Conservation (phyloP, 192 early-diverging fungal species). For the Tieghemiomyces parasiticus region DNA sequence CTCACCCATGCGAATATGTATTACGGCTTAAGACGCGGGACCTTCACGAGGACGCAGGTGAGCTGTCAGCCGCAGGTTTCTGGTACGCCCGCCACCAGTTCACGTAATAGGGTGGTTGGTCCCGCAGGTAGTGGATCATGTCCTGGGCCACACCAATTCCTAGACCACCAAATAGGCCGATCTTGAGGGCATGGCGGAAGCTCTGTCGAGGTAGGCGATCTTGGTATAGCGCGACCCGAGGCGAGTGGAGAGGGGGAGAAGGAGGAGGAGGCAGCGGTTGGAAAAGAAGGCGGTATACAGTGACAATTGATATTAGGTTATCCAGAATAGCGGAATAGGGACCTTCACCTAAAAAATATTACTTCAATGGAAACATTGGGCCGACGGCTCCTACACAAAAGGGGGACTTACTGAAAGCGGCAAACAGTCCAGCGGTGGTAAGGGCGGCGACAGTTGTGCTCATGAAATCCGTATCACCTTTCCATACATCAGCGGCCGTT, state of each 20-base stretch:
- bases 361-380: background rate
- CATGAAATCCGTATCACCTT: conserved; percentile 7
- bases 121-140: background rate
- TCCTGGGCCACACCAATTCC: conserved; percentile 1
- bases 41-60: too few relatives aligned
- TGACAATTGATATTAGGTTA: background rate
- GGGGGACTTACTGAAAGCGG: background rate
- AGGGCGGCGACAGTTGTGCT: background rate
- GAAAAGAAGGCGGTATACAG: background rate
- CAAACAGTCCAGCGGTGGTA: background rate
- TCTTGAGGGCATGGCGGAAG: background rate
- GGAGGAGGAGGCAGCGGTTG: background rate
- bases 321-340: background rate
- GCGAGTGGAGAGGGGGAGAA: background rate
- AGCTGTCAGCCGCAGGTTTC: too few relatives aligned
- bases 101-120: background rate
- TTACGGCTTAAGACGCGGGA: too few relatives aligned
- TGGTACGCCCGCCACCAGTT: too few relatives aligned
- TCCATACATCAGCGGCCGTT: background rate
- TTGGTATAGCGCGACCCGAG: background rate
- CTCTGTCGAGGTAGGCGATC: background rate
- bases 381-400: too few relatives aligned
- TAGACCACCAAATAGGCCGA: background rate
- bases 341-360: background rate
- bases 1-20: too few relatives aligned